phyloP scores from a whole-genome alignment of 257 asterid species.

The Capsicum chinense region DNA sequence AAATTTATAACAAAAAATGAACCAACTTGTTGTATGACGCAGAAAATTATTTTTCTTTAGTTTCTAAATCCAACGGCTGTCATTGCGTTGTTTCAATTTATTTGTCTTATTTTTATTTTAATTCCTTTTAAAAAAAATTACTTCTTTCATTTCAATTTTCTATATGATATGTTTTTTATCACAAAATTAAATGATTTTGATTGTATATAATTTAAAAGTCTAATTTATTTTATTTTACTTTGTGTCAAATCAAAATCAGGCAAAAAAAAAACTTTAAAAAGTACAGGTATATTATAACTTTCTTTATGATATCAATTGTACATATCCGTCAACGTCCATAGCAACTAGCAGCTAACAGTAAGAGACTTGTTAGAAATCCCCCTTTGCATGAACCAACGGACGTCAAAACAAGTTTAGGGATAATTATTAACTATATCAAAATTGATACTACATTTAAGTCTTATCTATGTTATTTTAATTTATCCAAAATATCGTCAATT shows the following conservation, averaged over 20 bases:
- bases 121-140: too few relatives aligned
- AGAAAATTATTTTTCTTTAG: background rate
- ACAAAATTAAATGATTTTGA: too few relatives aligned
- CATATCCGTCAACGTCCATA: slow-evolving; percentile 10
- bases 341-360: background rate
- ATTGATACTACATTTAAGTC: background rate
- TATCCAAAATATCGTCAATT: background rate
- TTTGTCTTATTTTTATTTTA: too few relatives aligned
- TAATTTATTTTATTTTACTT: background rate
- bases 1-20: background rate
- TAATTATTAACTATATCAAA: background rate
- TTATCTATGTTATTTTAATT: background rate
- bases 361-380: background rate
- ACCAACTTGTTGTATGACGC: background rate
- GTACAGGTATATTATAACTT: too few relatives aligned
- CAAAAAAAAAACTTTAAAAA: too few relatives aligned
- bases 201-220: too few relatives aligned
- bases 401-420: background rate
- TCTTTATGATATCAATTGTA: background rate
- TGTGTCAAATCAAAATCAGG: too few relatives aligned
- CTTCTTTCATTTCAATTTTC: too few relatives aligned
- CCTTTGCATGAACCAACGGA: background rate
- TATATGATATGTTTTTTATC: too few relatives aligned
- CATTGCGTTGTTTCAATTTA: too few relatives aligned
- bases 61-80: background rate